Base-by-base conservation (phyloP, 352 stramenopile species). In the Phytophthora podocarpi region DNA sequence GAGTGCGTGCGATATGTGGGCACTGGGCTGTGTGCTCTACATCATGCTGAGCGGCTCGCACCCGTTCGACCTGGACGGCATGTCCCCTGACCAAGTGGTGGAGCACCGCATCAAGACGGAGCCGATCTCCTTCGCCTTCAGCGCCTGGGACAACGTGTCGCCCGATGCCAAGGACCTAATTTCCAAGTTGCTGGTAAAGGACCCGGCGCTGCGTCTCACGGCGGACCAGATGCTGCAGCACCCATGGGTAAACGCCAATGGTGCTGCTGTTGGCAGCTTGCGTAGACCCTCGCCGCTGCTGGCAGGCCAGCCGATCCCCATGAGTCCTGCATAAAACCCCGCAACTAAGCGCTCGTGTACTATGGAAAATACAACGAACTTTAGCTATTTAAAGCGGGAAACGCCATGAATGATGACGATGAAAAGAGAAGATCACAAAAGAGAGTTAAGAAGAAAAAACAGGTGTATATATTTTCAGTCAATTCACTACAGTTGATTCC, bases 21-120 rank as follows among this genome's bases (percentile, higher is more conserved):
- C 82, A 0, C 65, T 98, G 8, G 95, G 95, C 26, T 93, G 96
- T 36, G 97, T 98, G 74, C 76, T 98, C 5, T 98, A 98, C 74
- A 97, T 98, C 48, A 90, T 97, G 79, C 78, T 98, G 10, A 95
- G 87, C 27, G 92, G 93, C 34, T 70, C 87, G 12, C 93, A 98
- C 70, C 95, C 95, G 24, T 98, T 97, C 71, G 95, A 98, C 71
- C 48, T 98, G 16, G 78, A 95, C 36, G 91, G 90, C 12, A 84
- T 79, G 48, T 75, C 87, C 10, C 83, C 82, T 0, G 93, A 98
- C 66, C 72, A 85, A 5, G 77, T 92, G 37, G 91, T 98, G 23
- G 88, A 97, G 48, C 58, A 72, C 30, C 74, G 79, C 28, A 93
- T 98, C 67, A 70, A 80, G 51, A 41, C 67, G 41, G 59, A 67